Base-by-base conservation (phyloP, 805 yeast genomes). In the Candida yuanshanica region DNA sequence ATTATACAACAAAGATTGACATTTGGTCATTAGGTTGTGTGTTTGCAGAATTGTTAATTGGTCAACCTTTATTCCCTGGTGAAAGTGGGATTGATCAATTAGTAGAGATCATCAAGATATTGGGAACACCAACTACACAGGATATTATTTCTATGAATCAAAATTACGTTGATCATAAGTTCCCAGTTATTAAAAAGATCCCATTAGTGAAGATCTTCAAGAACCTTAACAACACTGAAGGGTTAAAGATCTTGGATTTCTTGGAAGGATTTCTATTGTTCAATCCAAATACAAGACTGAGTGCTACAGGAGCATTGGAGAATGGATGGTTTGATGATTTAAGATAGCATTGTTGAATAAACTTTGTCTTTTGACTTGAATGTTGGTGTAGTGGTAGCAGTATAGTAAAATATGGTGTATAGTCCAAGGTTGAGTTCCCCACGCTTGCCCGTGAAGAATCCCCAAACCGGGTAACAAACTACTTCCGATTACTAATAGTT, bases 1-100 rank as follows among this genome's bases (percentile, higher is more conserved):
- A 90, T 64, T 93, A 93, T 64, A 88, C 98, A 7, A 89, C 97
- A 23, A 90, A 91, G 63, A 93, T 93, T 50, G 99, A 93, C 62
- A 79, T 93, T 36, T 93, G 99, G 99, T 86, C 96, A 12, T 88
- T 95, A 12, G 96, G 96, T 17, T 93, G 99, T 69, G 99, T 93
- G 18, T 89, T 93, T 87, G 98, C 98, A 5, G 99, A 93, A 66
- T 69, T 93, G 55, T 78, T 90, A 48, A 73, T 93, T 43, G 98
- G 99, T 14, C 97, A 89, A 61, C 99, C 99, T 12, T 69, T 93
- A 50, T 93, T 93, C 67, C 99, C 99, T 11, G 99, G 99, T 35
- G 98, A 93, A 61, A 81, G 90, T 45, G 98, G 99, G 29, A 91
- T 93, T 44, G 99, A 93, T 62, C 99, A 93, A 64, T 75, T 91